Percentiles rank a stretch among this genome's conserved stretches.
Evolutionary conservation across 2,329 filamentous ascomycete genomes (phyloP).

Genomic region (Talaromyces sp.): DNA sequence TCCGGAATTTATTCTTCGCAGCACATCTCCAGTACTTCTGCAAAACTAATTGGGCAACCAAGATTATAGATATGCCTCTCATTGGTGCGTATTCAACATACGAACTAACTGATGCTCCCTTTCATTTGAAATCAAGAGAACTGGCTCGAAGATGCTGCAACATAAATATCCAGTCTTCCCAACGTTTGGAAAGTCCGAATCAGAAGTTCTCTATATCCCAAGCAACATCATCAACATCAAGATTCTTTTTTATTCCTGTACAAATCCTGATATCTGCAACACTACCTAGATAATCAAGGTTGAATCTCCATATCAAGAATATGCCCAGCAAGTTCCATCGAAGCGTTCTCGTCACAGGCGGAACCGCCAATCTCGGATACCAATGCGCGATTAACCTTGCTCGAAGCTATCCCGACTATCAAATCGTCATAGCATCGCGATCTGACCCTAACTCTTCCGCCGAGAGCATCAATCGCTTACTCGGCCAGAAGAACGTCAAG

Average conservation of each 20-base stretch:
- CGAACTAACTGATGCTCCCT: neutral
- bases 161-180: neutral
- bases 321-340: conserved; percentile 1
- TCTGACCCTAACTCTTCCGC: conserved; percentile 44
- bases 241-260: too few species aligned
- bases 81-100: neutral
- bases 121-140: neutral
- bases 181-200: neutral
- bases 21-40: neutral
- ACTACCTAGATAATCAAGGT: too few species aligned
- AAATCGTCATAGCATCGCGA: conserved; percentile 45
- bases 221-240: too few species aligned
- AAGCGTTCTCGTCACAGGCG: conserved; percentile 44
- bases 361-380: conserved; percentile 46
- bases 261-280: neutral
- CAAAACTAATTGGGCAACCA: neutral
- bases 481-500: conserved; percentile 40
- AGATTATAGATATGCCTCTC: neutral
- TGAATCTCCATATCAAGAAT: neutral
- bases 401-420: conserved; percentile 38
- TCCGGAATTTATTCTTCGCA: neutral
- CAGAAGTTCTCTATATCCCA: too few species aligned
- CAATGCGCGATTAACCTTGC: conserved; percentile 43
- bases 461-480: conserved; percentile 41
- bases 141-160: neutral